Evolutionary conservation across 2,329 filamentous ascomycete species (phyloP).

Genomic region (Neofusicoccum ribis): DNA sequence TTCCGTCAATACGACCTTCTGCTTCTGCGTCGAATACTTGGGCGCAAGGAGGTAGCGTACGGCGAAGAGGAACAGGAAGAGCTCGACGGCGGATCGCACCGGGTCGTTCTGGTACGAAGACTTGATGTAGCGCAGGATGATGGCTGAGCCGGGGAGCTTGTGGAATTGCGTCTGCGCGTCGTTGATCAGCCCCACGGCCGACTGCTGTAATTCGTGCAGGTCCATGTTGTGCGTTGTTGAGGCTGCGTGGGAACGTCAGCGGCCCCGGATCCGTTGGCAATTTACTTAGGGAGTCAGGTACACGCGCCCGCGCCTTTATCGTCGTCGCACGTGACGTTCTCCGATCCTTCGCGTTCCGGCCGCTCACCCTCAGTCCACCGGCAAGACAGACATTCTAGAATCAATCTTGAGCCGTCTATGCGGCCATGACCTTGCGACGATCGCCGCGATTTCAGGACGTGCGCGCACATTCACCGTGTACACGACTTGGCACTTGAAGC

Average conservation of each 20-base stretch:
- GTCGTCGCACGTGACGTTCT: background rate
- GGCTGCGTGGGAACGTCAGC: background rate
- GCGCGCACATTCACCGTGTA: background rate
- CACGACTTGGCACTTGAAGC: too few species aligned
- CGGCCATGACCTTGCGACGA: too few species aligned
- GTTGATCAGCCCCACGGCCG: slow-evolving; percentile 56
- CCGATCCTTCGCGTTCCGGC: background rate
- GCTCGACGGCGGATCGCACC: slow-evolving; percentile 86
- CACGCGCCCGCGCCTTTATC: slow-evolving; percentile 8
- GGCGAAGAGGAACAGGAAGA: slow-evolving; percentile 92
- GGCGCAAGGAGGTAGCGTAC: slow-evolving; percentile 89
- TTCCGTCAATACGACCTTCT: slow-evolving; percentile 84
- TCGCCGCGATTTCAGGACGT: too few species aligned
- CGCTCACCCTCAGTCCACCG: background rate
- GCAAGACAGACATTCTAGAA: background rate
- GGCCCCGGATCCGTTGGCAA: background rate
- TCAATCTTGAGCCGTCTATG: background rate
- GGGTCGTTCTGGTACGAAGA: slow-evolving; percentile 98
- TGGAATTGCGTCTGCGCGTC: slow-evolving; percentile 70
- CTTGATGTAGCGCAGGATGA: slow-evolving; percentile 91
- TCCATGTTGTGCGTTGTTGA: slow-evolving; percentile 49
- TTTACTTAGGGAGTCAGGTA: slow-evolving; percentile 9
- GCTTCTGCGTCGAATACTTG: slow-evolving; percentile 87
- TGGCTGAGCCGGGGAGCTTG: slow-evolving; percentile 88
- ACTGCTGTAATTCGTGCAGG: slow-evolving; percentile 55